These are phyloP conservation scores for Carex parvula DNA, from an alignment of 176 grass and related monocot genomes.

Conservation along the genomic window DNA sequence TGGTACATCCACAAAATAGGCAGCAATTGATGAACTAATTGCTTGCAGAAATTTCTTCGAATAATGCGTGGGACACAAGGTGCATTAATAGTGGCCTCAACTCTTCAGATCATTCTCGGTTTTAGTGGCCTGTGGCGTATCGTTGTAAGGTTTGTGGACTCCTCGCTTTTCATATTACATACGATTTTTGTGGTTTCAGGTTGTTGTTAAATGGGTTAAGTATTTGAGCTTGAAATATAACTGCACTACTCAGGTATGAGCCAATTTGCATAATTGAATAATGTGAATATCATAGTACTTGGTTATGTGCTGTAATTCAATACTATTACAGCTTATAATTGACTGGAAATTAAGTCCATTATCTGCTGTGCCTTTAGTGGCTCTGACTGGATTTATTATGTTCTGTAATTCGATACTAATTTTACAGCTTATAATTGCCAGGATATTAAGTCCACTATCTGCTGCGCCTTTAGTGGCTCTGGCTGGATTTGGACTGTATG, in stretches of 20 bases:
- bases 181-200: background rate
- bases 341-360: constrained; percentile 73
- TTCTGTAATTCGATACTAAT: background rate
- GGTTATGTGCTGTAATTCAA: constrained; percentile 13
- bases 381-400: constrained; percentile 56
- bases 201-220: too few species aligned
- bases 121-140: constrained; percentile 84
- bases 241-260: too few species aligned
- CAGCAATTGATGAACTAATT: background rate
- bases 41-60: constrained; percentile 57
- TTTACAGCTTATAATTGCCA: constrained; percentile 26
- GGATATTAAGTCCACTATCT: constrained; percentile 73
- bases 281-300: constrained; percentile 4
- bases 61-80: constrained; percentile 88
- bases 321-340: background rate
- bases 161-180: background rate
- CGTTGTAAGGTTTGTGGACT: constrained; percentile 45
- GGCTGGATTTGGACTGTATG: constrained; percentile 77
- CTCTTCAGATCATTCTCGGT: constrained; percentile 77
- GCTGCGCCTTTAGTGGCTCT: constrained; percentile 67
- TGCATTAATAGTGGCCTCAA: constrained; percentile 80
- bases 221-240: too few species aligned
- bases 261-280: background rate
- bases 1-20: background rate
- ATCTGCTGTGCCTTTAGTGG: constrained; percentile 57